Evolutionary conservation across 1,284 basidiomycete genomes (phyloP), one percentile per base, ranked within the genome.

Genomic region (Fomitopsis pinicola): DNA sequence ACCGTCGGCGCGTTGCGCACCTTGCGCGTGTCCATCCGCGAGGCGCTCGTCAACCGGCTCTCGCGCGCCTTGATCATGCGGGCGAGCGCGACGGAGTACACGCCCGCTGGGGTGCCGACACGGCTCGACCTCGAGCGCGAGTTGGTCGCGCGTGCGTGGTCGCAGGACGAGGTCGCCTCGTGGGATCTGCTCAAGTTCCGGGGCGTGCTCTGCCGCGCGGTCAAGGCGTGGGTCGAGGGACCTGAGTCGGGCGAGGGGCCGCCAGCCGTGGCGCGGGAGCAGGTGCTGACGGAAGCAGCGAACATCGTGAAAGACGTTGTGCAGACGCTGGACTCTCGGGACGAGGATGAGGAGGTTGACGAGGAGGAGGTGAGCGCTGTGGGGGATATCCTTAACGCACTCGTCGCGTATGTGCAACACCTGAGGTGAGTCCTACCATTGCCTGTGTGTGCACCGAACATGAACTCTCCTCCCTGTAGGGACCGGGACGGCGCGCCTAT

Each of bases 71-170:
- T 83, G 68, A 86, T 89, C 59, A 76, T 78, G 3, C 78, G 82
- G 28, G 77, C 85, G 62, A 77, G 74, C n/a, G 78, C 83, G 2
- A 67, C 78, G 6, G 76, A 76, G 5, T 88, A 87, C 62, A 80
- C 84, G 0, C 78, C 79, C 44, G 82, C 87, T 1, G 87, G 87
- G 28, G 81, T 80, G 3, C 84, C 86, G 0, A 80, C 79, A 0
- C 76, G 82, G 48, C 76, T 89, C 66, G 82, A 83, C 55, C 70
- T 91, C 14, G 84, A 84, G 59, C 76, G 75, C 45, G 83, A 85
- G 19, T 69, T 90, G 54, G 81, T 91, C 79, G 87, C 89, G 64
- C 80, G 82, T 2, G 88, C 88, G 0, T 91, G 87, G 87, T 78
- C 84, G 1, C 84, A 82, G 66, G 84, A 88, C 55, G 84, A 86